Conservation (phyloP, 1,284 basidiomycete genomes). For the Ustilago esculenta region DNA sequence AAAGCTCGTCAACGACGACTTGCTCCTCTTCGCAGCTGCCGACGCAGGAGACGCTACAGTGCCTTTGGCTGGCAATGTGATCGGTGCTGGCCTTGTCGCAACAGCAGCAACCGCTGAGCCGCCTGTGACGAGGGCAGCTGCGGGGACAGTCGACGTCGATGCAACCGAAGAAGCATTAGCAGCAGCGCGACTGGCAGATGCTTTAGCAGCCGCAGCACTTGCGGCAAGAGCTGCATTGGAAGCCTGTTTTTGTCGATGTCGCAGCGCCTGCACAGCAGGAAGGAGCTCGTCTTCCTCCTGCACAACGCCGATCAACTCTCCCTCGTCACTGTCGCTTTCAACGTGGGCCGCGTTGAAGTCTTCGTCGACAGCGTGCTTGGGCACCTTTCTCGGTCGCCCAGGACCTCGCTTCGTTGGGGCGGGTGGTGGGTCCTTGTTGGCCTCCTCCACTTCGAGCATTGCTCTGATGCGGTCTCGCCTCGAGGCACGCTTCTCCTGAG, state of each 20-base stretch:
- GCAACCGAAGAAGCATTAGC: neutral
- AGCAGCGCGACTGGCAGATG: neutral
- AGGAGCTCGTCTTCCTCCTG: conserved; percentile 31
- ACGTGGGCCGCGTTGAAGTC: conserved; percentile 21
- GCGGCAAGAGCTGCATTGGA: conserved; percentile 15
- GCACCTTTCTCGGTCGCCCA: conserved; percentile 24
- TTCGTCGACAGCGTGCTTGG: conserved; percentile 23
- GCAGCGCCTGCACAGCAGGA: conserved; percentile 32
- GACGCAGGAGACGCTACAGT: conserved; percentile 1
- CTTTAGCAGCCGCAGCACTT: conserved; percentile 4
- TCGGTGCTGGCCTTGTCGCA: neutral
- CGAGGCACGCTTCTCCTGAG: conserved; percentile 25
- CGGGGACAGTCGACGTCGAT: conserved; percentile 2
- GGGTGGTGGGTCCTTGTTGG: neutral
- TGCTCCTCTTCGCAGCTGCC: conserved; percentile 11
- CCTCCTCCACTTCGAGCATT: conserved; percentile 23
- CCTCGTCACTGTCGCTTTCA: conserved; percentile 34
- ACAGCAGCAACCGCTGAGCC: neutral
- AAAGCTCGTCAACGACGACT: conserved; percentile 6
- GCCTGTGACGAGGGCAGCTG: neutral
- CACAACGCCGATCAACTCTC: conserved; percentile 25
- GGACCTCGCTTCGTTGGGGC: conserved; percentile 21
- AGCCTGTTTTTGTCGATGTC: conserved; percentile 17
- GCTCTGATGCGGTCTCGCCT: conserved; percentile 37
- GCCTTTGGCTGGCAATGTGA: neutral